Base-by-base conservation (phyloP, 2,329 filamentous ascomycete genomes). In the Lasiodiplodia gonubiensis region DNA sequence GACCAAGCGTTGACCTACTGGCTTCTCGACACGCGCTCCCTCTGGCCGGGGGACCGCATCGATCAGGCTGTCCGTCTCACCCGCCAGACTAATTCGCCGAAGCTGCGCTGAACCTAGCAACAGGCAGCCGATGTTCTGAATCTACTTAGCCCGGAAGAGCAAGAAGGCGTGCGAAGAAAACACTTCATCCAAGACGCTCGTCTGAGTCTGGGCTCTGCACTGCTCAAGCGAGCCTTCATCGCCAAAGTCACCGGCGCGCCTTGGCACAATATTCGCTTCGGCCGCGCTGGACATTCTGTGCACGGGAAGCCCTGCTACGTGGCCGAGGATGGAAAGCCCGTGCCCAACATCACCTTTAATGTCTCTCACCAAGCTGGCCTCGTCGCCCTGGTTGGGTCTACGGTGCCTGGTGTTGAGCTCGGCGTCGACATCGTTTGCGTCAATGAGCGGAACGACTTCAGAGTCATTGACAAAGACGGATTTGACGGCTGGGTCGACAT, bases 351-450 rank as follows among this genome's bases (percentile, higher is more conserved):
- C 46, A 87, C 90, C 70, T 94, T 94, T 83, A 94, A 94, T 78
- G 86, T 94, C 66, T 90, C 87, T 54, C 92, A 94, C 77, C 92
- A 94, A 81, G 89, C 89, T 10, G 91, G 92, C 1, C 80, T 94
- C 18, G 91, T 93, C 0, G 86, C 86, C 2, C 81, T 94, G 35
- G 84, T 90, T 14, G 89, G 89, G 71, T 73, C 79, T 11, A 61
- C 76, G 71, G 12, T 60, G 69, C 21, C 27, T 0, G 77, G 79
- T 25, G 77, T 80, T 3, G 81, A 90, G 54, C 83, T 93, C 0
- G 92, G 92, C 54, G 86, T 91, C 2, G 92, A 94, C 76, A 83
- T 94, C n/a, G 91, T 93, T 3, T 92, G 90, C 75, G 88, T 90
- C 1, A 84, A 85, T 66, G 92, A 94, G 81, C 85, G 92, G 33